These are phyloP conservation scores for Cavenderia fasciculata DNA, from an alignment of 78 protist species.

Conservation along the genomic window DNA sequence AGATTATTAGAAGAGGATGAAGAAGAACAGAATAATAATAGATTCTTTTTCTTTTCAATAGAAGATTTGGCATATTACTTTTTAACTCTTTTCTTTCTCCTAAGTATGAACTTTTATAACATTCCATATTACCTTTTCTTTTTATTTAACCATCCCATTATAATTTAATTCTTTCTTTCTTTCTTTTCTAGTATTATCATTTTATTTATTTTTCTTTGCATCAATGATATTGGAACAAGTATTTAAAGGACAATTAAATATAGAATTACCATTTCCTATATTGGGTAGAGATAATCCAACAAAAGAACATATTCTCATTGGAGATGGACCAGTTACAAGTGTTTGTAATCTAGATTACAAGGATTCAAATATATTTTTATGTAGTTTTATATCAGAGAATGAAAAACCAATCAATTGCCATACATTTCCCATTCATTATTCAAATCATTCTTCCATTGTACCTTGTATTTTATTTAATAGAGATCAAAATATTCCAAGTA, in stretches of 20 bases:
- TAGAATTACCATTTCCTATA: not conserved
- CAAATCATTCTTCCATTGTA: not conserved
- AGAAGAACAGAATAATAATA: not conserved
- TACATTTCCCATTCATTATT: not conserved
- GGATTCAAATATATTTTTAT: not conserved
- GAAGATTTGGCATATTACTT: not conserved
- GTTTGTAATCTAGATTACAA: not conserved
- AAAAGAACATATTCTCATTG: no score
- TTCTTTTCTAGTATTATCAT: not conserved
- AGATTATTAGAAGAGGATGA: not conserved
- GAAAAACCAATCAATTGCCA: not conserved
- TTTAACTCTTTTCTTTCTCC: not conserved
- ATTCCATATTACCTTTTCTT: not conserved
- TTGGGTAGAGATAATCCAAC: not conserved
- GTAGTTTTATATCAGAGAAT: not conserved
- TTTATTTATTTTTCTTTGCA: constrained; percentile 32
- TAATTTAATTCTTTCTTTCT: not conserved
- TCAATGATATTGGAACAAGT: constrained; percentile 4
- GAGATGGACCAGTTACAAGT: not conserved
- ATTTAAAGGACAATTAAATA: not conserved
- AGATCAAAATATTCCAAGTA: not conserved
- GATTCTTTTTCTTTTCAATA: not conserved
- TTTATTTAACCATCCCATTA: not conserved
- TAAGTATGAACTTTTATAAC: not conserved
- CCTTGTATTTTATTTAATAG: not conserved